These are phyloP conservation scores for Penicillium chermesinum DNA, from an alignment of 495 filamentous ascomycete genomes.

Conservation along the genomic window DNA sequence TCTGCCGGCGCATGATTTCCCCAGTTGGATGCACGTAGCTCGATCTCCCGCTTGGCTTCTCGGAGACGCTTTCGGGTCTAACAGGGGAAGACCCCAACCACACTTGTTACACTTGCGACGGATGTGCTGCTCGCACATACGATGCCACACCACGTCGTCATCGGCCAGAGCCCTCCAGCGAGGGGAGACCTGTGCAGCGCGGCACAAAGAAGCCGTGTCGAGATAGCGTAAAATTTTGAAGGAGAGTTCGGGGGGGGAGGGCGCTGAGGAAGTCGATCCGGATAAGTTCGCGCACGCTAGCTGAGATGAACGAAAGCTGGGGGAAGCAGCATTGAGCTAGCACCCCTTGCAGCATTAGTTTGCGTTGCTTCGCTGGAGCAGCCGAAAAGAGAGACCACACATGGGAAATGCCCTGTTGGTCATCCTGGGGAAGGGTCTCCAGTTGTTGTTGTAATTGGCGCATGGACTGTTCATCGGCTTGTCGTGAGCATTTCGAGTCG, in stretches of 20 bases:
- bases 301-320: constrained; percentile 86
- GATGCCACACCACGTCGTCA: constrained; percentile 97
- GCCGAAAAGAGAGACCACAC: constrained; percentile 97
- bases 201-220: constrained; percentile 94
- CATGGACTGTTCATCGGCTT: constrained; percentile 94
- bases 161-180: constrained; percentile 85
- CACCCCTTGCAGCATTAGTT: constrained; percentile 92
- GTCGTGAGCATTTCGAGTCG: constrained; percentile 86
- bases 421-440: constrained; percentile 69
- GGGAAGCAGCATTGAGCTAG: constrained; percentile 95
- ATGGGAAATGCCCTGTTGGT: constrained; percentile 91
- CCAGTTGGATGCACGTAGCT: constrained; percentile 57
- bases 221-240: constrained; percentile 91
- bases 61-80: constrained; percentile 85
- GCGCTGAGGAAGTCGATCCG: constrained; percentile 92
- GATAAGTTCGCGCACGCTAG: constrained; percentile 82
- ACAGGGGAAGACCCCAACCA: constrained; percentile 85
- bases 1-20: constrained; percentile 29
- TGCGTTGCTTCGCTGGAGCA: constrained; percentile 85
- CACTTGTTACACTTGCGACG: constrained; percentile 95
- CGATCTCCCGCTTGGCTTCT: constrained; percentile 82
- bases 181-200: constrained; percentile 90
- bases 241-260: constrained; percentile 80
- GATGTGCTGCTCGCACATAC: constrained; percentile 98
- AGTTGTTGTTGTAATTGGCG: constrained; percentile 87